Evolutionary conservation across 169 alveolate species (phyloP), one percentile per base, ranked within the genome.

Genomic region (Plasmodium coatneyi): DNA sequence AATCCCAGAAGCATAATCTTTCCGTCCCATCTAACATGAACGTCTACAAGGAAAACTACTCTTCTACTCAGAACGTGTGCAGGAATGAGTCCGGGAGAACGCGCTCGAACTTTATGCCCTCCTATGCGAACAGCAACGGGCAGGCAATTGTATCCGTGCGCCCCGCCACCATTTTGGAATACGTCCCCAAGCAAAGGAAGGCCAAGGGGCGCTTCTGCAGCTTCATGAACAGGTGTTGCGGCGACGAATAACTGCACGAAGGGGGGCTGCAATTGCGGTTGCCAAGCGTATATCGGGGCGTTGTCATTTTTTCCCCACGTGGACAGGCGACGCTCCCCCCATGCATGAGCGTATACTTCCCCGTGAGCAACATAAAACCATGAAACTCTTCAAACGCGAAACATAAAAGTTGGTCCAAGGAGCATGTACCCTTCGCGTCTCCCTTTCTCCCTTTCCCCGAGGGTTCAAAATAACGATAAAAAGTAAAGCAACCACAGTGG

Each of bases 131-230:
- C 46, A 89, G 94, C 66, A 89, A 89, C 71, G 94, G 94, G 4
- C 84, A 89, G 32, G 94, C 94, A 79, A 30, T 89, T 89, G 94
- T 89, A 56, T 89, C 94, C 28, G 90, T 89, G 28, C 87, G 94
- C 5, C 94, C 94, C 25, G 94, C 94, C 71, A 89, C 94, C 46
- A 89, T 89, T 66, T 66, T 89, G 71, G 94, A 89, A 39, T 89
- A 78, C 43, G 43, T 39, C n/a, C 94, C 94, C 14, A 89, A 89
- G 39, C 66, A 22, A 22, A 71, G 82, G 81, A 89, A 89, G 71
- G 28, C 30, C 30, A 89, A 80, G 81, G 28, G 83, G 43, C 25
- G 78, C 41, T 39, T 89, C 32, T 89, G 94, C 70, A 79, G 46
- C 71, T 56, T 89, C 49, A 60, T 89, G 46, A 89, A 89, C 46